Percentiles rank a stretch among this genome's conserved stretches.
phyloP scores from a whole-genome alignment of 805 yeast species.

The Myxozyma udenii region DNA sequence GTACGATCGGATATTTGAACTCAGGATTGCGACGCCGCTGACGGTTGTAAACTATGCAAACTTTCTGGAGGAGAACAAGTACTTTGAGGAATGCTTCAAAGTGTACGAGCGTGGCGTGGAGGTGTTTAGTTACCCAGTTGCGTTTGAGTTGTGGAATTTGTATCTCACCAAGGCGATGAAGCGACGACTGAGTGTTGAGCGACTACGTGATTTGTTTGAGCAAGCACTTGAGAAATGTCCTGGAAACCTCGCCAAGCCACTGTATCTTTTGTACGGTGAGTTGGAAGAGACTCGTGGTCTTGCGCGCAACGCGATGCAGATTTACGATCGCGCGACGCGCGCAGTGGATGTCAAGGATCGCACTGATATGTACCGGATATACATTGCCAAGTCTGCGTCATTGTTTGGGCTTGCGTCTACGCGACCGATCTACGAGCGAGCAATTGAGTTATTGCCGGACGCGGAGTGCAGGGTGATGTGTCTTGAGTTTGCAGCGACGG shows the following conservation, averaged over 20 bases:
- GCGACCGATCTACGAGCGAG: conserved; percentile 52
- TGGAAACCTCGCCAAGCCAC: conserved; percentile 44
- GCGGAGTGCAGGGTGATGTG: conserved; percentile 46
- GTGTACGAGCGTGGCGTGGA: conserved; percentile 69
- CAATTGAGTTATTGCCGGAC: conserved; percentile 50
- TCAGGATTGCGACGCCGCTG: conserved; percentile 67
- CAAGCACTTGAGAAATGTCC: conserved; percentile 58
- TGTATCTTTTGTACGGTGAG: conserved; percentile 56
- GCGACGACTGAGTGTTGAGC: conserved; percentile 44
- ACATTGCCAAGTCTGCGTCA: conserved; percentile 44
- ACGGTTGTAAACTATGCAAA: conserved; percentile 64
- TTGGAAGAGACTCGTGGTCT: conserved; percentile 60
- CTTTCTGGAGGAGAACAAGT: conserved; percentile 50
- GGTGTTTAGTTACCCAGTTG: conserved; percentile 57
- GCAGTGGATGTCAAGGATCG: conserved; percentile 36
- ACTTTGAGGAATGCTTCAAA: conserved; percentile 51
- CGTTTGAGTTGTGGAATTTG: conserved; percentile 67
- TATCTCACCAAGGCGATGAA: conserved; percentile 56
- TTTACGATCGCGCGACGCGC: conserved; percentile 46
- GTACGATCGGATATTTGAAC: conserved; percentile 53
- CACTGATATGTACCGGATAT: conserved; percentile 45
- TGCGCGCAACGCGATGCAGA: conserved; percentile 48
- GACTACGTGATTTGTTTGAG: conserved; percentile 72
- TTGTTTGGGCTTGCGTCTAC: conserved; percentile 45
- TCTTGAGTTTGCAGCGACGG: conserved; percentile 56